These are phyloP conservation scores for Penicillium simplicissimum DNA, from an alignment of 495 filamentous ascomycete species.

Conservation along the genomic window DNA sequence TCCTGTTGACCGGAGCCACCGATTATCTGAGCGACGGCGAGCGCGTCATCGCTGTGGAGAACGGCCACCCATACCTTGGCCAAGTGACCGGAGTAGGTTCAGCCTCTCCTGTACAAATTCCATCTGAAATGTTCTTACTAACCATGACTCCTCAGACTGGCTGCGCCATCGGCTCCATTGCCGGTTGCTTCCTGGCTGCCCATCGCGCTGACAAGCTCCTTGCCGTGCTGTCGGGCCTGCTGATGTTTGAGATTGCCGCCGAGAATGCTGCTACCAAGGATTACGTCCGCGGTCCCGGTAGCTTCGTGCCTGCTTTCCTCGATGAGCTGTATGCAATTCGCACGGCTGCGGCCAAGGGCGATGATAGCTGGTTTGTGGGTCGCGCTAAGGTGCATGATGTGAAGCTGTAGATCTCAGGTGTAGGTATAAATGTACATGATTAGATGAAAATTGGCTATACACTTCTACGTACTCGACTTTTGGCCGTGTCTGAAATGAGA, in stretches of 20 bases:
- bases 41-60: slow-evolving; percentile 63
- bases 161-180: slow-evolving; percentile 79
- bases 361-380: slow-evolving; percentile 53
- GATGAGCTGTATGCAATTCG: slow-evolving; percentile 65
- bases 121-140: slow-evolving; percentile 2
- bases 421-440: slow-evolving; percentile 13
- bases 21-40: slow-evolving; percentile 80
- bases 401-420: slow-evolving; percentile 26
- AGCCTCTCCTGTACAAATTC: neutral
- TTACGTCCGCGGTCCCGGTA: slow-evolving; percentile 77
- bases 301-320: slow-evolving; percentile 83
- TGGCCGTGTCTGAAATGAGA: neutral
- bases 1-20: slow-evolving; percentile 80
- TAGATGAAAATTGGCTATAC: slow-evolving; percentile 5
- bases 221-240: slow-evolving; percentile 67
- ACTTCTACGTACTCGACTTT: neutral
- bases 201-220: slow-evolving; percentile 62
- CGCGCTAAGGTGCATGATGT: slow-evolving; percentile 56
- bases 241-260: slow-evolving; percentile 85
- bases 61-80: slow-evolving; percentile 78
- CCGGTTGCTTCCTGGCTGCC: slow-evolving; percentile 70
- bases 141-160: slow-evolving; percentile 66
- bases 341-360: slow-evolving; percentile 45
- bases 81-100: slow-evolving; percentile 69
- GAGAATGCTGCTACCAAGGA: slow-evolving; percentile 63